Evolutionary conservation across 768 basidiomycete genomes (phyloP), one percentile per base, ranked within the genome.

Genomic region (Coprinopsis marcescibilis): DNA sequence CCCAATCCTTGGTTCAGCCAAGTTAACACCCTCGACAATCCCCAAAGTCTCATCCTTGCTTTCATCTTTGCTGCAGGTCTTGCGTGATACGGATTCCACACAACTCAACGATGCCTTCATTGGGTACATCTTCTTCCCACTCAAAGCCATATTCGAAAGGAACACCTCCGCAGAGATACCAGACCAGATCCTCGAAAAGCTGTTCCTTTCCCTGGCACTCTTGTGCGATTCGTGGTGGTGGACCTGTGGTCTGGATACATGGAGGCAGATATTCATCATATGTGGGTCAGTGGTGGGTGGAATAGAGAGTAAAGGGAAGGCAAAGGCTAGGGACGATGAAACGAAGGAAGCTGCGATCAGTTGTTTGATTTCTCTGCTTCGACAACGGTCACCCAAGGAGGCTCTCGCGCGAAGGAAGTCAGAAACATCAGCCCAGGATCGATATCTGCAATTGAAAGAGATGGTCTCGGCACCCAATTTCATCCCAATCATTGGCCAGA

Each of bases 241-340:
- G 86, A 69, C 70, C 15, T 83, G 83, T 59, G 88, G 89, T 37
- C 40, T 77, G 29, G 70, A 70, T 45, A 63, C 80, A 21, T 94
- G 92, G 92, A 83, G 86, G 57, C 91, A 96, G 57, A 66, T 92
- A 20, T 89, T 94, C 61, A 85, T 82, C 70, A 68, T 90, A 13
- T 84, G 73, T 52, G 76, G 78, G 27, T 76, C 83, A 13, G 69
- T 85, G 25, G 61, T 88, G 4, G 81, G 81, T 15, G 76, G 78
- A 12, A 66, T 85, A 7, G 84, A 81, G 46, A 71, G 69, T 19
- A 89, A 80, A 60, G 81, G 76, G n/a, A 86, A 82, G 57, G 74
- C 64, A 13, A 84, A 76, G 59, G 71, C 69, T 26, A 73, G 86
- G 37, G 83, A 85, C 51, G 91, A 95, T 42, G 92, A 96, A 61